Conservation (phyloP, 2,329 filamentous ascomycete genomes). For the Alternaria burnsii region DNA sequence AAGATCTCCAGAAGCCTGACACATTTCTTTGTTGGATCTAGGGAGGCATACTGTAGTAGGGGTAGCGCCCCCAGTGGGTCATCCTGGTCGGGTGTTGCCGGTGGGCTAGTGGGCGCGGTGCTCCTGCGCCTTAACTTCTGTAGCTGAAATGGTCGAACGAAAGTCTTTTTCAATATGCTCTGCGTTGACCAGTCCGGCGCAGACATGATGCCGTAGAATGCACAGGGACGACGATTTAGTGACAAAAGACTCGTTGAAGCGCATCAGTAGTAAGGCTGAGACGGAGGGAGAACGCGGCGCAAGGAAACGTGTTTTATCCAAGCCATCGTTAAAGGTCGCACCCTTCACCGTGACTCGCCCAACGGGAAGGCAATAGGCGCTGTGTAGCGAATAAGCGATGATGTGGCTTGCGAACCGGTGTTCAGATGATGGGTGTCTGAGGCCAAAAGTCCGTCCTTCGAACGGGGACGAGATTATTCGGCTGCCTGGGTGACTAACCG, state of each 20-base stretch:
- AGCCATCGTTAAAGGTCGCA: background rate
- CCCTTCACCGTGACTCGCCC: background rate
- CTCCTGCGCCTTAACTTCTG: conserved; percentile 6
- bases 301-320: background rate
- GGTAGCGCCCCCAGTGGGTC: background rate
- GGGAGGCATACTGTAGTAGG: conserved; percentile 10
- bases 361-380: background rate
- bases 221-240: background rate
- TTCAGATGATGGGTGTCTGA: background rate
- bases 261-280: conserved; percentile 1
- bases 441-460: background rate
- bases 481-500: background rate
- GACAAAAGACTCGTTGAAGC: too few relatives aligned
- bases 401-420: background rate
- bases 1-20: conserved; percentile 18
- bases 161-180: conserved; percentile 9
- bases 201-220: background rate
- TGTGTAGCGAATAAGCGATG: background rate
- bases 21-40: conserved; percentile 13
- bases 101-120: background rate
- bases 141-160: conserved; percentile 11
- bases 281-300: background rate
- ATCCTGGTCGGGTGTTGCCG: background rate
- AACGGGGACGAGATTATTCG: background rate
- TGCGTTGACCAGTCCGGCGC: background rate